A percentile compares a stretch with the other conserved stretches of the same genome.
Evolutionary conservation across 768 basidiomycete genomes (phyloP).

Genomic region (Agrocybe praecox): DNA sequence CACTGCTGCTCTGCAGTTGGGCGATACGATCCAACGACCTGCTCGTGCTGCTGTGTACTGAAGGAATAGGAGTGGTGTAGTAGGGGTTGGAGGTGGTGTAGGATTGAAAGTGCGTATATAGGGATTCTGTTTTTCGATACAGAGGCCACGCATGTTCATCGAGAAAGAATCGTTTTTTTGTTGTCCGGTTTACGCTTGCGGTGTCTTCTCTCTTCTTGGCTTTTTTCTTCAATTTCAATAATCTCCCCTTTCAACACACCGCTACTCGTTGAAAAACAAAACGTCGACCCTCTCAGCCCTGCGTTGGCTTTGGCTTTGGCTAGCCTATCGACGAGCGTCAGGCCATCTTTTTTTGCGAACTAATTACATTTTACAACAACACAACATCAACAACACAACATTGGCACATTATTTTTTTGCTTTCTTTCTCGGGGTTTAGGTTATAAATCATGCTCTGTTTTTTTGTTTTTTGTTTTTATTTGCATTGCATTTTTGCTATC

Average conservation of each 20-base stretch:
- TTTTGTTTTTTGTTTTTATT: neutral
- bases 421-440: neutral
- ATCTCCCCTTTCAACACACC: slow-evolving; percentile 5
- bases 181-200: slow-evolving; percentile 19
- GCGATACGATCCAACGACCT: slow-evolving; percentile 21
- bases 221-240: neutral
- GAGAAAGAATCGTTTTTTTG: slow-evolving; percentile 22
- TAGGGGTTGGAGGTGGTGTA: neutral
- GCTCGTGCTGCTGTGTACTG: slow-evolving; percentile 11
- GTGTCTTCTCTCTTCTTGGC: slow-evolving; percentile 14
- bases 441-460: neutral
- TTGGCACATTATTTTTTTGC: neutral
- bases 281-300: too few species aligned
- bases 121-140: slow-evolving; percentile 8
- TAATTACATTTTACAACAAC: neutral
- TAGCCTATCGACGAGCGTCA: slow-evolving; percentile 3
- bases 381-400: neutral
- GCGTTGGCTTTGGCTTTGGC: neutral
- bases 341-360: neutral
- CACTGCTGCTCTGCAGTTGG: slow-evolving; percentile 33
- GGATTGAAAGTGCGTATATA: neutral
- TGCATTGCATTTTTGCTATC: neutral
- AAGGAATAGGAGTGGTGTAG: neutral
- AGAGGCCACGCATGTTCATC: slow-evolving; percentile 17
- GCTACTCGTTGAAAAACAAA: slow-evolving; percentile 4